Evolutionary conservation across 768 basidiomycete genomes (phyloP).

Genomic region (Coprinopsis cinerea): DNA sequence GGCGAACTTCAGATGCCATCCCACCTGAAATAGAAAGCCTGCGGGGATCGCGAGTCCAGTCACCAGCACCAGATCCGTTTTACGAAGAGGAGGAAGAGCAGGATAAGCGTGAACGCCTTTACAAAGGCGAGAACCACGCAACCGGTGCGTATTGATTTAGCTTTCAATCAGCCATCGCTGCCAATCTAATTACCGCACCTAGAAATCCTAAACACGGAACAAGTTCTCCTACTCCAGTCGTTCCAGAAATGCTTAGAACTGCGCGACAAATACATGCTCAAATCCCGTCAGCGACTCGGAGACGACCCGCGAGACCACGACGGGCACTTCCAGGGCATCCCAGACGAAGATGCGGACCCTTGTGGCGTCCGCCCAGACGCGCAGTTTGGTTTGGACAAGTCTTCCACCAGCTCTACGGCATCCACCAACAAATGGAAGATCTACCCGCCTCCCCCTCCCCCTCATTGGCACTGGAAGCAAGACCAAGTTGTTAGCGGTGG

Average conservation of each 20-base stretch:
- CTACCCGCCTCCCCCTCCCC: conserved; percentile 89
- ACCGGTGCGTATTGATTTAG: conserved; percentile 12
- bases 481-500: conserved; percentile 41
- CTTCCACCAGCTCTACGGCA: conserved; percentile 13
- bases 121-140: conserved; percentile 25
- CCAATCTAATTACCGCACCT: conserved; percentile 15
- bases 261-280: conserved; percentile 91
- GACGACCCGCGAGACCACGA: conserved; percentile 95
- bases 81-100: conserved; percentile 28
- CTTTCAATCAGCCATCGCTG: not conserved
- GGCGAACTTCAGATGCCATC: conserved; percentile 51
- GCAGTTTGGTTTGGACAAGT: conserved; percentile 14
- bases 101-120: conserved; percentile 5
- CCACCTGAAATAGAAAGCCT: conserved; percentile 37
- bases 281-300: conserved; percentile 85
- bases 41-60: conserved; percentile 17
- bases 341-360: conserved; percentile 56
- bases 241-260: conserved; percentile 84
- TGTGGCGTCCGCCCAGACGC: conserved; percentile 64
- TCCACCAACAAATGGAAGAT: conserved; percentile 68
- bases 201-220: conserved; percentile 36
- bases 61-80: conserved; percentile 22
- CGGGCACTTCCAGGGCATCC: conserved; percentile 63
- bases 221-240: conserved; percentile 54
- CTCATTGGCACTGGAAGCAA: conserved; percentile 89